These are phyloP conservation scores for Sarocladium strictum DNA, from an alignment of 2,329 filamentous ascomycete species.

Conservation along the genomic window DNA sequence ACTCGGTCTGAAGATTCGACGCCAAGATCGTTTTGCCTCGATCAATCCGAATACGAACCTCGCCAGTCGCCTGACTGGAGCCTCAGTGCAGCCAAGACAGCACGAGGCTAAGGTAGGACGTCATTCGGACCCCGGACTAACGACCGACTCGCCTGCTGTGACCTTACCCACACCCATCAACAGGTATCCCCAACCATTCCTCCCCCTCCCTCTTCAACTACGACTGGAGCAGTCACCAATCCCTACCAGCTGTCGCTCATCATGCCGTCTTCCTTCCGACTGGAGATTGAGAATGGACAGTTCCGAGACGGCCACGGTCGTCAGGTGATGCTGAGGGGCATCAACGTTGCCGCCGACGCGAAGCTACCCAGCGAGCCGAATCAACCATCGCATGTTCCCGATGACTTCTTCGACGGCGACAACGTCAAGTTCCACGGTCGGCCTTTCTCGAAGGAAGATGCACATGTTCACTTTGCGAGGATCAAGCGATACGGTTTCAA, in stretches of 20 bases:
- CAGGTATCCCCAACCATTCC: not conserved
- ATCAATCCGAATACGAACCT: not conserved
- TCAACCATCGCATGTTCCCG: conserved; percentile 69
- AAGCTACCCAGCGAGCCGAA: conserved; percentile 83
- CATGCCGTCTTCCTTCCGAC: conserved; percentile 55
- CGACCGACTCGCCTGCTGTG: not conserved
- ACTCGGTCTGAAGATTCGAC: not conserved
- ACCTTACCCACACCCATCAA: not conserved
- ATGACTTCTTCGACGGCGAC: conserved; percentile 89
- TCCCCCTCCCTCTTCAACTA: not conserved
- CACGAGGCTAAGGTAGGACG: not conserved
- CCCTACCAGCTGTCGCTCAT: not conserved
- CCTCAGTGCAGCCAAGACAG: not conserved
- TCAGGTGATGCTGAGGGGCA: conserved; percentile 83
- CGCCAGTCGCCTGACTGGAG: not conserved
- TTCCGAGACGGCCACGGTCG: conserved; percentile 80
- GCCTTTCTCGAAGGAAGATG: conserved; percentile 78
- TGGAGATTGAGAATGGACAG: conserved; percentile 77
- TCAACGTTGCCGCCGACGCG: conserved; percentile 87
- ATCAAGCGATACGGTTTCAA: conserved; percentile 91
- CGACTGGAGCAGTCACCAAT: not conserved
- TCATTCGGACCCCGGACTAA: conserved; percentile 1
- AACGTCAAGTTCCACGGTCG: conserved; percentile 81
- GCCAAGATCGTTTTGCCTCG: not conserved
- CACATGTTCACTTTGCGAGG: conserved; percentile 78